Evolutionary conservation across 2,329 filamentous ascomycete species (phyloP), one percentile per base, ranked within the genome.

Genomic region (Aspergillus thermomutatus): DNA sequence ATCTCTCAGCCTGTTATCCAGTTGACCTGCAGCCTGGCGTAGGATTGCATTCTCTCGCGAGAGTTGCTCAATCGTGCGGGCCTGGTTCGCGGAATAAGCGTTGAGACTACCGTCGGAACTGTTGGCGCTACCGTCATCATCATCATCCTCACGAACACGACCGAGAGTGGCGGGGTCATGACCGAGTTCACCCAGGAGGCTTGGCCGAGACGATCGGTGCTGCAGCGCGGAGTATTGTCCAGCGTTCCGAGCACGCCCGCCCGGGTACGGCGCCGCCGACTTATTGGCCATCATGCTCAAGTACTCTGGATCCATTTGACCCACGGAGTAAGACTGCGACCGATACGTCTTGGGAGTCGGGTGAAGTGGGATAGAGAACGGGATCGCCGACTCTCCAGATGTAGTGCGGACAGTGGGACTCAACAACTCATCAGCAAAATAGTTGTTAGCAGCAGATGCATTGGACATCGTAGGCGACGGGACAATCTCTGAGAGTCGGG

Each of bases 261-360:
- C 63, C 4, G 69, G 58, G 28, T 67, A 65, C 21, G 70, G 37
- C 37, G 68, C 63, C 43, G 66, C 58, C 7, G 69, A 61, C 56
- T 71, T 74, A 45, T 64, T 71, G n/a, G 71, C 66, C 55, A 72
- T 65, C 21, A 73, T 55, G 25, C 62, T 68, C 17, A 73, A 53
- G 23, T 70, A 68, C 57, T 93, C 90, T 1, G 87, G 83, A 53
- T 96, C 92, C 59, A 92, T 80, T 71, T 97, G 92, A 4, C 92
- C 92, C 49, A 96, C 93, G 0, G 93, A 97, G 74, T 97, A 97
- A 4, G 94, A 97, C 73, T 97, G 91, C 5, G 94, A 99, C 46
- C 94, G 87, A 66, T 96, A 94, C 1, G 91, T 92, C 74, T 97
- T 97, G 1, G 90, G 90, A 0, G 91, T 94, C 0, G 93, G 92